These are phyloP conservation scores for Auricularia sp. DNA, from an alignment of 768 basidiomycete species.

Conservation along the genomic window DNA sequence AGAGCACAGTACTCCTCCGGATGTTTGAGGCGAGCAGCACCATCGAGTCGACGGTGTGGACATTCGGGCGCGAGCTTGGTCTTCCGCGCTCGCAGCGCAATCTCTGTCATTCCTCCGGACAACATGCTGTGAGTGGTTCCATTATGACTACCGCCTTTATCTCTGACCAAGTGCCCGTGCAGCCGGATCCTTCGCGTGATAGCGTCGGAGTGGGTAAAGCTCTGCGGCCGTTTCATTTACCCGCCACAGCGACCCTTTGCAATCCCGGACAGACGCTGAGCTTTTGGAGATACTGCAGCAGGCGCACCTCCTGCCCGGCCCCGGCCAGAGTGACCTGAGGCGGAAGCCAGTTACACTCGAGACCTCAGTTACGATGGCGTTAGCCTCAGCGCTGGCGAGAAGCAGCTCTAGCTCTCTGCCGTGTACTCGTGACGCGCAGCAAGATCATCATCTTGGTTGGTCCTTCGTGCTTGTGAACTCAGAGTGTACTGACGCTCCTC, in stretches of 20 bases:
- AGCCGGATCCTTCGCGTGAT: slow-evolving; percentile 36
- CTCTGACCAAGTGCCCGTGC: not conserved
- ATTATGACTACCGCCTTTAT: not conserved
- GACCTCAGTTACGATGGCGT: slow-evolving; percentile 51
- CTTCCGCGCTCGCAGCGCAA: slow-evolving; percentile 37
- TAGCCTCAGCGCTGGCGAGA: slow-evolving; percentile 62
- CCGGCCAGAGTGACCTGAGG: slow-evolving; percentile 34
- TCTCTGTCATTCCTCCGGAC: slow-evolving; percentile 66
- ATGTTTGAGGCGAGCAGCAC: not conserved
- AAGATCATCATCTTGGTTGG: slow-evolving; percentile 47
- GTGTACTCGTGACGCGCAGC: slow-evolving; percentile 53
- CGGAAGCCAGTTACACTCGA: slow-evolving; percentile 61
- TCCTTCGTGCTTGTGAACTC: slow-evolving; percentile 3
- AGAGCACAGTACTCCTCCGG: not conserved
- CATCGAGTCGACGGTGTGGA: slow-evolving; percentile 39
- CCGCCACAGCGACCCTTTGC: slow-evolving; percentile 41
- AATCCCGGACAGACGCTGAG: slow-evolving; percentile 45
- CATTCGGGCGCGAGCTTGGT: slow-evolving; percentile 41
- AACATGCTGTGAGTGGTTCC: slow-evolving; percentile 30
- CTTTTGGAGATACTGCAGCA: slow-evolving; percentile 51
- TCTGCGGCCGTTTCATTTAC: not conserved
- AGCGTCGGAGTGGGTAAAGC: slow-evolving; percentile 3
- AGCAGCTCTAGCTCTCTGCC: slow-evolving; percentile 49
- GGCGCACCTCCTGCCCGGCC: slow-evolving; percentile 47
- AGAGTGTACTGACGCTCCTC: not conserved